Evolutionary conservation across 148 eudicot species (phyloP).

Genomic region (Silene conica): DNA sequence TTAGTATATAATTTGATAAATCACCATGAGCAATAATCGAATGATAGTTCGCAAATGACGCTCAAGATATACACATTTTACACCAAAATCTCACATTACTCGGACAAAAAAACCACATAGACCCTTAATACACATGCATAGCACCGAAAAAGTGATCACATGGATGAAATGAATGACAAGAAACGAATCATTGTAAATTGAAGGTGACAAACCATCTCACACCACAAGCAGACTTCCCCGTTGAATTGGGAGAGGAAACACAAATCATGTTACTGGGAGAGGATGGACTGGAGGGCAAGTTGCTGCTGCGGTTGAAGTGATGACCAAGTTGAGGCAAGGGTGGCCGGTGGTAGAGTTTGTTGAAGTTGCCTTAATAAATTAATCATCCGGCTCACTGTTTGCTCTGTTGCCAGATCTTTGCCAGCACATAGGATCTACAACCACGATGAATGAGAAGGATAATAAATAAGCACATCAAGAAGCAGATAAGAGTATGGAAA

Average conservation of each 20-base stretch:
- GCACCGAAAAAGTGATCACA: conserved; percentile 3
- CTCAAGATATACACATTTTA: conserved; percentile 22
- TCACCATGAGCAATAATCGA: neutral
- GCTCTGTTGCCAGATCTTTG: conserved; percentile 41
- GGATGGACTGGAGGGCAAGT: conserved; percentile 37
- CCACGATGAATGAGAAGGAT: neutral
- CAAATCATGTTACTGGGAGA: conserved; percentile 25
- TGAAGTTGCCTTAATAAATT: conserved; percentile 41
- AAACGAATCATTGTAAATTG: conserved; percentile 19
- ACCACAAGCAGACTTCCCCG: neutral
- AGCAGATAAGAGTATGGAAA: neutral
- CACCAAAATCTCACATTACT: conserved; percentile 18
- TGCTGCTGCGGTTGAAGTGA: conserved; percentile 41
- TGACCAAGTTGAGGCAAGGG: conserved; percentile 39
- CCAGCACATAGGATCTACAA: conserved; percentile 37
- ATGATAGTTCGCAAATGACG: conserved; percentile 3
- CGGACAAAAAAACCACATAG: conserved; percentile 11
- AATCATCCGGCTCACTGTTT: conserved; percentile 39
- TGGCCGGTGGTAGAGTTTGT: conserved; percentile 39
- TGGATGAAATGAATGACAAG: conserved; percentile 14
- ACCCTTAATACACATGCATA: neutral
- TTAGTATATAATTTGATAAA: neutral
- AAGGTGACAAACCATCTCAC: conserved; percentile 6
- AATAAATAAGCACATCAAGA: neutral
- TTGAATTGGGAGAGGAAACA: neutral